phyloP scores from a whole-genome alignment of 1,284 basidiomycete genomes.

The Porodaedalea pini region DNA sequence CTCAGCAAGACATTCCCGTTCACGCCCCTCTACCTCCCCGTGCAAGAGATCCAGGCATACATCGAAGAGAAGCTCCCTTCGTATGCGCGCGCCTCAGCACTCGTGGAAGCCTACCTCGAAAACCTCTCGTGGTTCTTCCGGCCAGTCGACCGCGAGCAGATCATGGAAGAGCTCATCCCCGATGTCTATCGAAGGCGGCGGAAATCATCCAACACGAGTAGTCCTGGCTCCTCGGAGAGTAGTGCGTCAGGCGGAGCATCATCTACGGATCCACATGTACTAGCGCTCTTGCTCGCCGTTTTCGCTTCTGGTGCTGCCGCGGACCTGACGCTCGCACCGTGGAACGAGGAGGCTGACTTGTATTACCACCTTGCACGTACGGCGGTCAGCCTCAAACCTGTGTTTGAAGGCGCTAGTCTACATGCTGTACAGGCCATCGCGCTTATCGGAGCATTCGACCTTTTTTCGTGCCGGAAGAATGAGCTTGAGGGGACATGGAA shows the following conservation, averaged over 20 bases:
- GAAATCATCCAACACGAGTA: neutral
- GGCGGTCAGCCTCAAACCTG: slow-evolving; percentile 22
- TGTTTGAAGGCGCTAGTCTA: slow-evolving; percentile 24
- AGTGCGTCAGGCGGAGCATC: neutral
- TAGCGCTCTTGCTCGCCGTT: slow-evolving; percentile 24
- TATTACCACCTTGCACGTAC: slow-evolving; percentile 27
- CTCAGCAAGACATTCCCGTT: slow-evolving; percentile 14
- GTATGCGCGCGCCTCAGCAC: slow-evolving; percentile 23
- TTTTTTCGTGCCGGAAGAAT: slow-evolving; percentile 7
- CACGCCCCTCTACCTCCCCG: neutral
- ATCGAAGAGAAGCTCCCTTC: slow-evolving; percentile 21
- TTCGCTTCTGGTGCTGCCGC: slow-evolving; percentile 24
- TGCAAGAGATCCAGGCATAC: slow-evolving; percentile 6
- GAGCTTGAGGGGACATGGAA: slow-evolving; percentile 25
- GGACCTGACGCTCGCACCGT: slow-evolving; percentile 25
- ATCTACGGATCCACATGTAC: slow-evolving; percentile 6
- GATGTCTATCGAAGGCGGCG: neutral
- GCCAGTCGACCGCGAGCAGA: slow-evolving; percentile 19
- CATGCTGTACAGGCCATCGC: slow-evolving; percentile 13
- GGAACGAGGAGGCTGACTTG: slow-evolving; percentile 26
- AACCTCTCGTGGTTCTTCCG: slow-evolving; percentile 27
- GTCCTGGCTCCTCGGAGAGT: neutral
- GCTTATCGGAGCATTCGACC: slow-evolving; percentile 12
- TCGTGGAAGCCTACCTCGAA: slow-evolving; percentile 26
- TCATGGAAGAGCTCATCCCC: slow-evolving; percentile 19